Conservation (phyloP, 2,329 filamentous ascomycete species). For the Rutstroemia sp. region DNA sequence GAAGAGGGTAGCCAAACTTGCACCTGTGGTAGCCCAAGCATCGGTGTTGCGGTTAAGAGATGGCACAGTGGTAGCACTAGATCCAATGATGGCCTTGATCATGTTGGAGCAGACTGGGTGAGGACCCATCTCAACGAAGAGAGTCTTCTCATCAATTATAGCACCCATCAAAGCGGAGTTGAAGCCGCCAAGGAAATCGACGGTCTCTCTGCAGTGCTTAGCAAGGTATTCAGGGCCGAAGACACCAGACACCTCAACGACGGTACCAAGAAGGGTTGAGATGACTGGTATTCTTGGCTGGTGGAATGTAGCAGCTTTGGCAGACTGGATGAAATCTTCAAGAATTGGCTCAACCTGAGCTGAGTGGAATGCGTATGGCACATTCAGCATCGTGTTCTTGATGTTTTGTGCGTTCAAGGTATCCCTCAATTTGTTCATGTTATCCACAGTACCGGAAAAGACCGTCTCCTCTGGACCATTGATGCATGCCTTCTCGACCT, state of each 20-base stretch:
- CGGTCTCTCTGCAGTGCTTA: constrained; percentile 59
- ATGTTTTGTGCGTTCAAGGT: constrained; percentile 43
- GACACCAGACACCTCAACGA: constrained; percentile 48
- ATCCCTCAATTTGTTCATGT: constrained; percentile 43
- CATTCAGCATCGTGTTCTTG: constrained; percentile 53
- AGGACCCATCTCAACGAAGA: constrained; percentile 63
- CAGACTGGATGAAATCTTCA: constrained; percentile 47
- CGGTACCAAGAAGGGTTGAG: constrained; percentile 56
- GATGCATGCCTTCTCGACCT: constrained; percentile 53
- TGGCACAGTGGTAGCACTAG: constrained; percentile 45
- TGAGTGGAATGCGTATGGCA: constrained; percentile 61
- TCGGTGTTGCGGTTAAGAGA: constrained; percentile 56
- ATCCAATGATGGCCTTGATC: constrained; percentile 46
- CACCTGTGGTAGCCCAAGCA: constrained; percentile 55
- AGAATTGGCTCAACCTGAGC: constrained; percentile 56
- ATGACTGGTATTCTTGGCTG: constrained; percentile 53
- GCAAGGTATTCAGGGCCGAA: constrained; percentile 56
- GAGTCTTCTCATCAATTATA: constrained; percentile 55
- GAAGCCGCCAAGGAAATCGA: constrained; percentile 60
- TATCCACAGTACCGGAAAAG: constrained; percentile 49
- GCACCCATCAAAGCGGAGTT: constrained; percentile 26
- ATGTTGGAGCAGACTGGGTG: constrained; percentile 61
- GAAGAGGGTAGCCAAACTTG: constrained; percentile 52
- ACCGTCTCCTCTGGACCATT: constrained; percentile 71
- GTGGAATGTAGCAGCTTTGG: constrained; percentile 45